These are phyloP conservation scores for Vanderwaltozyma yarrowii DNA, from an alignment of 805 yeast genomes.

Conservation along the genomic window DNA sequence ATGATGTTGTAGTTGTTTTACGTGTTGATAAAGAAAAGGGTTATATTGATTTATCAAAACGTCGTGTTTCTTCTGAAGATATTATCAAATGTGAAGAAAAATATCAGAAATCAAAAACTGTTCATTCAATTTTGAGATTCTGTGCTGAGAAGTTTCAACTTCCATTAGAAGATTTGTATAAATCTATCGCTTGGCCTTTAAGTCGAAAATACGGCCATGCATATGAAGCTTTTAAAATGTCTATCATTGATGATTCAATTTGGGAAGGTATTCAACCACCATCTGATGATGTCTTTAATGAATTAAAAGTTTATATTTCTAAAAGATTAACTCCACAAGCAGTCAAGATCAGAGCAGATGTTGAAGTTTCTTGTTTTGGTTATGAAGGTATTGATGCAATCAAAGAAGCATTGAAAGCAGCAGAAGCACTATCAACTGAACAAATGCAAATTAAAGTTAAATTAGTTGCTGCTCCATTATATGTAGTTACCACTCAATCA, in stretches of 20 bases:
- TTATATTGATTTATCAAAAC: slow-evolving; percentile 92
- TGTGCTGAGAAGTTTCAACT: slow-evolving; percentile 94
- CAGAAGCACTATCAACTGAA: slow-evolving; percentile 76
- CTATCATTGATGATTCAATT: slow-evolving; percentile 80
- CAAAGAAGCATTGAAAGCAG: slow-evolving; percentile 76
- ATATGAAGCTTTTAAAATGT: slow-evolving; percentile 91
- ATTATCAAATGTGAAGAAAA: slow-evolving; percentile 95
- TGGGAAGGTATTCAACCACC: slow-evolving; percentile 75
- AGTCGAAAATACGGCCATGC: slow-evolving; percentile 94
- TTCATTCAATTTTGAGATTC: slow-evolving; percentile 95
- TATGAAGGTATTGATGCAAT: slow-evolving; percentile 98
- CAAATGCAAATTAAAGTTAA: slow-evolving; percentile 84
- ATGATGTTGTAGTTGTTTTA: slow-evolving; percentile 94
- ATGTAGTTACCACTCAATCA: slow-evolving; percentile 86
- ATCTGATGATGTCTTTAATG: slow-evolving; percentile 64
- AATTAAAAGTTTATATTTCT: slow-evolving; percentile 76
- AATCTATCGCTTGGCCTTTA: slow-evolving; percentile 93
- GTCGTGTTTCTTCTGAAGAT: slow-evolving; percentile 97
- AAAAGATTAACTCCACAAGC: slow-evolving; percentile 97
- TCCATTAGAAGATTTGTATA: slow-evolving; percentile 76
- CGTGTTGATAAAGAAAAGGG: slow-evolving; percentile 99
- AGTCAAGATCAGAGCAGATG: slow-evolving; percentile 95
- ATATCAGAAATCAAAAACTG: slow-evolving; percentile 93
- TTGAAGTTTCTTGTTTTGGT: slow-evolving; percentile 92
- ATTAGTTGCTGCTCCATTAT: slow-evolving; percentile 94